Evolutionary conservation across 441 rosid genomes (phyloP).

Genomic region (Populus trichocarpa): DNA sequence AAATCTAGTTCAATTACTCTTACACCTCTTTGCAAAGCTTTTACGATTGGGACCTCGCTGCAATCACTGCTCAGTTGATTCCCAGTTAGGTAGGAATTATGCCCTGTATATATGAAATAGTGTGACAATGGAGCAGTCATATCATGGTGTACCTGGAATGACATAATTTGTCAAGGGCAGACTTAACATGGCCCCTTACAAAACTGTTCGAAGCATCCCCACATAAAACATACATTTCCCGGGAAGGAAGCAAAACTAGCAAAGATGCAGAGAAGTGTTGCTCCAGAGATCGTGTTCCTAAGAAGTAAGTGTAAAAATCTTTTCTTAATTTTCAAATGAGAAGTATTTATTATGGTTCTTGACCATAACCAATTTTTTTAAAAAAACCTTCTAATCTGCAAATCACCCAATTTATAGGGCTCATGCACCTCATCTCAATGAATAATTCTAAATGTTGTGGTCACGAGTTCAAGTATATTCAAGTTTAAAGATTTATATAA

Average conservation of each 20-base stretch:
- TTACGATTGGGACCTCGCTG: constrained; percentile 74
- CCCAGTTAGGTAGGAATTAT: constrained; percentile 87
- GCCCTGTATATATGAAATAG: constrained; percentile 84
- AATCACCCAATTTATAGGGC: not conserved
- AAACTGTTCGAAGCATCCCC: constrained; percentile 4
- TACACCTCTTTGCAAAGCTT: constrained; percentile 75
- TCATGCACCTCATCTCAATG: not conserved
- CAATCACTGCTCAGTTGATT: constrained; percentile 93
- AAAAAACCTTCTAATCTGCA: not conserved
- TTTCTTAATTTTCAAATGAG: not conserved
- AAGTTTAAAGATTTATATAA: no score
- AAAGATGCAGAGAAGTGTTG: not conserved
- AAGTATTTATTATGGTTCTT: not conserved
- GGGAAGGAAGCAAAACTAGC: not conserved
- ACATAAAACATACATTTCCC: not conserved
- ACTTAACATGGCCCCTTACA: not conserved
- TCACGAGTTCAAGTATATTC: no score
- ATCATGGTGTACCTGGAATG: constrained; percentile 77
- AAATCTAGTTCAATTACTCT: constrained; percentile 88
- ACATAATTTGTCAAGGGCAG: constrained; percentile 20
- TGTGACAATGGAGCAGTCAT: constrained; percentile 84
- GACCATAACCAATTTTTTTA: not conserved
- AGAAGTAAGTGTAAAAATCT: not conserved
- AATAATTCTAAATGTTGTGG: not conserved
- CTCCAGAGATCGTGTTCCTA: not conserved